A percentile compares a stretch with the other conserved stretches of the same genome.
Evolutionary conservation across 257 asterid species (phyloP).

Genomic region (Apocynum venetum): DNA sequence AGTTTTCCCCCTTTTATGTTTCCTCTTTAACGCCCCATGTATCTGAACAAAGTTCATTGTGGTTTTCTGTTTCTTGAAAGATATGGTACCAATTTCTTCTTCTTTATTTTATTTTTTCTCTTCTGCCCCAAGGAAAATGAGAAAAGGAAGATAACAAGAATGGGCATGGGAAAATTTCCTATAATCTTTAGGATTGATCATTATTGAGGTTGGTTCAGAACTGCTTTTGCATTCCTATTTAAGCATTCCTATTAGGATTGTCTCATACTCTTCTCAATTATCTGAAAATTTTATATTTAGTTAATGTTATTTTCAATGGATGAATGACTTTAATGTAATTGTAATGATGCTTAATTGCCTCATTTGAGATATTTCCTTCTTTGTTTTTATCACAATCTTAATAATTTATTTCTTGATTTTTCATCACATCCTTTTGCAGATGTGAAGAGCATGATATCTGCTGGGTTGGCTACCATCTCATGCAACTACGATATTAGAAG

Average conservation of each 20-base stretch:
- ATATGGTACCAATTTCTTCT: neutral
- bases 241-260: neutral
- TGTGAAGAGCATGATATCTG: slow-evolving; percentile 85
- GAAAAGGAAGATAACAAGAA: neutral
- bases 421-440: slow-evolving; percentile 39
- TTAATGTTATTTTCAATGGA: neutral
- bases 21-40: neutral
- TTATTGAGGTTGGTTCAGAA: neutral
- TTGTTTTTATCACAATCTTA: neutral
- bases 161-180: neutral
- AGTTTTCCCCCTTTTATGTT: neutral
- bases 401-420: neutral
- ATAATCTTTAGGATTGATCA: neutral
- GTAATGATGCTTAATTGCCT: neutral
- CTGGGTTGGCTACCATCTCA: slow-evolving; percentile 62
- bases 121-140: neutral
- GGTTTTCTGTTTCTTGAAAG: neutral
- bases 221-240: neutral
- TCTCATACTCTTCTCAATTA: neutral
- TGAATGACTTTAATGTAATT: neutral
- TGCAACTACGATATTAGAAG: slow-evolving; percentile 48
- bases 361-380: neutral
- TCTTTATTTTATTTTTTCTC: no score
- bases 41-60: neutral
- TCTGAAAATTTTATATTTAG: neutral